Base-by-base conservation (phyloP, 1,139 yeast genomes). In the Nakaseomyces nivariensis region DNA sequence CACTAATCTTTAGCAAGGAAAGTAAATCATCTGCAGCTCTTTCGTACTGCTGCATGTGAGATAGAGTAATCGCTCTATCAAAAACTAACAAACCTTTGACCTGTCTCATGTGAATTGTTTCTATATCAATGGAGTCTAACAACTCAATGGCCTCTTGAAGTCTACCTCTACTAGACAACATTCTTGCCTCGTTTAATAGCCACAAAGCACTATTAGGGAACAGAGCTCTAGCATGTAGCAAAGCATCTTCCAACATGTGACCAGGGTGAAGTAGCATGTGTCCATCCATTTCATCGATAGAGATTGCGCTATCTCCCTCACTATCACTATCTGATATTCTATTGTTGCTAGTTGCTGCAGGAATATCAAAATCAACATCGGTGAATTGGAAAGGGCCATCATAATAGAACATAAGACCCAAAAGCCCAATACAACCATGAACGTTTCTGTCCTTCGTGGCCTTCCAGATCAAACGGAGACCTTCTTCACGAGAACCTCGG, bases 341-440 rank as follows among this genome's bases (percentile, higher is more conserved):
- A 38, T 38, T 25, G 33, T 38, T 46, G 29, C 17, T 38, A 5
- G 24, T 24, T 8, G 38, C 38, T 9, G 61, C 56, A 1, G 92
- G 90, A 31, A 84, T 70, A 64, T 82, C 86, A 63, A 81, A 84
- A 51, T 85, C 89, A 36, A 83, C 83, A 67, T 92, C 98, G 26
- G 90, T 84, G 63, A 87, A 87, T 64, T 88, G 96, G 59, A 92
- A 83, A 1, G 97, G 97, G 1, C 97, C 97, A 66, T 90, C 96
- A 65, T 89, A 92, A 62, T 87, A 90, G 38, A 88, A 87, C 58
- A 90, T 72, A 47, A 92, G 72, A 10, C 86, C 90, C 51, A 90
- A 73, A 33, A 89, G 70, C 0, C 95, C 96, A 58, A 92, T 78
- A 51, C 92, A 92, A 25, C 97, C 97, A 65, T 90, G 97, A 52